Evolutionary conservation across 345 rosid genomes (phyloP), one percentile per base, ranked within the genome.

Genomic region (Citrus maxima): DNA sequence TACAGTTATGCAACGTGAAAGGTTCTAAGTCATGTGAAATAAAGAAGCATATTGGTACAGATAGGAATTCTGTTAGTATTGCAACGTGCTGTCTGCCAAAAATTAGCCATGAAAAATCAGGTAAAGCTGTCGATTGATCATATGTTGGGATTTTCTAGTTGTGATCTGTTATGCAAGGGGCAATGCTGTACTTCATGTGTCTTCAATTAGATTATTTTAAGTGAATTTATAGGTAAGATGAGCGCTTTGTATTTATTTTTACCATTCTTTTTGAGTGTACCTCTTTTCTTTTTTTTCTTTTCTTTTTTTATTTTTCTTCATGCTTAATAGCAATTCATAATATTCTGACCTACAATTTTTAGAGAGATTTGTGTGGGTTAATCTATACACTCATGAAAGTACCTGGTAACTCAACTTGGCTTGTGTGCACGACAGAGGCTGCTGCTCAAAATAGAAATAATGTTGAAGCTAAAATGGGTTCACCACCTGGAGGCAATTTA

Each of bases 1-100:
- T 83, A 54, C 84, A 87, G 61, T 66, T 27, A 19, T 72, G 84
- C 55, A 83, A 77, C 72, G 78, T 64, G 68, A 81, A 84, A 62
- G 87, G 77, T 54, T 60, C 79, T 25, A 85, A 80, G 72, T 74
- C 37, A 27, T 78, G 73, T 70, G 79, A 79, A 73, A 76, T 62
- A 38, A 82, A 35, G 58, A 84, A 80, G 62, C 81, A 72, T 73
- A 76, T 78, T 25, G 46, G 46, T 73, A 80, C 80, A 62, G 59
- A 72, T 30, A 83, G 74, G 32, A 61, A 37, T 38, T 76, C 79
- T 76, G 74, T 76, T 16, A 60, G 67, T 77, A 67, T 40, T 76
- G 72, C 76, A 9, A 65, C 73, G 2, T 65, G 79, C 81, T 25
- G 75, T 78, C 75, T 61, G 83, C 74, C 85, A 24, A 82, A 61